Evolutionary conservation across 2,329 filamentous ascomycete genomes (phyloP).

Genomic region (Exophiala spinifera): DNA sequence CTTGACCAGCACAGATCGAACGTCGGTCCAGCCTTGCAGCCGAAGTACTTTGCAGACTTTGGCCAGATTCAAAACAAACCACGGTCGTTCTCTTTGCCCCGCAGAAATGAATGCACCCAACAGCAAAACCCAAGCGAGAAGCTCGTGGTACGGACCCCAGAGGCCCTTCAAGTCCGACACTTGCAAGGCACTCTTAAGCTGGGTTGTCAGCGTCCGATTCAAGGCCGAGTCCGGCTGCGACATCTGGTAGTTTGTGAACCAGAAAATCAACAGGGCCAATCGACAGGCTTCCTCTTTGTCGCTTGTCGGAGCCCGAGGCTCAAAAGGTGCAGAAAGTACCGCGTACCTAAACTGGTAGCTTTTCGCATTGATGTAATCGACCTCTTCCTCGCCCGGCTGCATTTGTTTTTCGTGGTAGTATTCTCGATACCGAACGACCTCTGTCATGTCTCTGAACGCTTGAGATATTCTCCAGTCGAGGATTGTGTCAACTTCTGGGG

Average conservation of each 20-base stretch:
- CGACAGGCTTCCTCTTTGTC: slow-evolving; percentile 18
- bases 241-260: slow-evolving; percentile 18
- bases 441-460: slow-evolving; percentile 15
- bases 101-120: slow-evolving; percentile 14
- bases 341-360: slow-evolving; percentile 20
- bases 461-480: slow-evolving; percentile 18
- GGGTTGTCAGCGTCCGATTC: slow-evolving; percentile 13
- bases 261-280: slow-evolving; percentile 16
- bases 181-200: slow-evolving; percentile 13
- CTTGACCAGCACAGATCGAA: slow-evolving; percentile 8
- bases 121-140: slow-evolving; percentile 14
- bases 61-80: slow-evolving; percentile 15
- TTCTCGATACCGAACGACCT: slow-evolving; percentile 17
- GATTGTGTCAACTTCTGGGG: slow-evolving; percentile 7
- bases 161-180: slow-evolving; percentile 12
- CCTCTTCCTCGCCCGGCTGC: slow-evolving; percentile 7
- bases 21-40: slow-evolving; percentile 5
- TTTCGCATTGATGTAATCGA: slow-evolving; percentile 17
- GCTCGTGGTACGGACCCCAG: slow-evolving; percentile 11
- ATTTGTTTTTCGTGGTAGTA: slow-evolving; percentile 17
- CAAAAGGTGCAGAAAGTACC: slow-evolving; percentile 12
- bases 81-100: slow-evolving; percentile 13
- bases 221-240: slow-evolving; percentile 12
- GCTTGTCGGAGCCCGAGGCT: slow-evolving; percentile 11
- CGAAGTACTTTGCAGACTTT: slow-evolving; percentile 11